phyloP scores from a whole-genome alignment of 768 basidiomycete genomes.

The Mrakia gelida region DNA sequence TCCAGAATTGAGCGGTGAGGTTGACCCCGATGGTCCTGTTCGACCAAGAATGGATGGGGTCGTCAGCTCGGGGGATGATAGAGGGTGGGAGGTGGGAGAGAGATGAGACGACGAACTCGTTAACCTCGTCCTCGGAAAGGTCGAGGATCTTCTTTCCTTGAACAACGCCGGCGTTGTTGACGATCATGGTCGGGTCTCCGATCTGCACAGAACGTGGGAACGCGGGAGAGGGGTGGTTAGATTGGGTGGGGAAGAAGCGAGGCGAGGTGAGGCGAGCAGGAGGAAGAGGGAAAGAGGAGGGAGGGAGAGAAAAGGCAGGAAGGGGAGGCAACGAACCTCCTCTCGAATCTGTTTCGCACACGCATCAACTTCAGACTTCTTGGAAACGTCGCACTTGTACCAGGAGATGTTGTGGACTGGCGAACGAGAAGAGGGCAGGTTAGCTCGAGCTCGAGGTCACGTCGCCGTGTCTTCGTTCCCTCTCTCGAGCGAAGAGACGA shows the following conservation, averaged over 20 bases:
- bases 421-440: not conserved
- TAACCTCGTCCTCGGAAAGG: conserved; percentile 67
- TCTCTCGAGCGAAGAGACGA: too few species aligned
- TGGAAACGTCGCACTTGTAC: conserved; percentile 88
- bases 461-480: too few species aligned
- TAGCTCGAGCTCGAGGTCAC: not conserved
- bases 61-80: not conserved
- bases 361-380: conserved; percentile 75
- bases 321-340: conserved; percentile 52
- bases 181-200: conserved; percentile 78
- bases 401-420: conserved; percentile 67
- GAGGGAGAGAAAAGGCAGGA: not conserved
- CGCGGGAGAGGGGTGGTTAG: not conserved
- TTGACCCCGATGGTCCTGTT: conserved; percentile 84
- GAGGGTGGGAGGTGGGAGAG: too few species aligned
- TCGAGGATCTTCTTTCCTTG: conserved; percentile 84
- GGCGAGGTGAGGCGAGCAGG: not conserved
- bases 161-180: conserved; percentile 94
- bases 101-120: conserved; percentile 60
- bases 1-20: conserved; percentile 84
- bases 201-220: conserved; percentile 56
- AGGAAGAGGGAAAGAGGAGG: too few species aligned
- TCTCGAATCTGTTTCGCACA: conserved; percentile 67
- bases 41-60: not conserved
- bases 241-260: not conserved